These are phyloP conservation scores for Samsoniella hepiali DNA, from an alignment of 2,329 filamentous ascomycete genomes.

Conservation along the genomic window DNA sequence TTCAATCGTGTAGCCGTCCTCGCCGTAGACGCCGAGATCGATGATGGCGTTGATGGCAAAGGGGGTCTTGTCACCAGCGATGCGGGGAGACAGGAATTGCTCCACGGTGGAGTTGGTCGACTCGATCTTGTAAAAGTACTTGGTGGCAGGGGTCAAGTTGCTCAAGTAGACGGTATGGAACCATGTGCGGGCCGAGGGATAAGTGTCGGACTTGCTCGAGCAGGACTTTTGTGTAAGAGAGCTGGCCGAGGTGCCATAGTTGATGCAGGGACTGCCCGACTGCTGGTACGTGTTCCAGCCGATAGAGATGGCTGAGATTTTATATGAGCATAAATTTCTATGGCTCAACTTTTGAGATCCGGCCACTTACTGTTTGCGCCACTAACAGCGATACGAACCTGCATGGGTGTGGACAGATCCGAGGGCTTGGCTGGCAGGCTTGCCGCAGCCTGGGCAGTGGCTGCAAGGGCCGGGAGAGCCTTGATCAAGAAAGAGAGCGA, in stretches of 20 bases:
- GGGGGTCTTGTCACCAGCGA: conserved; percentile 51
- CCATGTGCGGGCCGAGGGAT: conserved; percentile 52
- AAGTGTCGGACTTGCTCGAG: conserved; percentile 46
- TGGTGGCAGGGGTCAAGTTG: conserved; percentile 48
- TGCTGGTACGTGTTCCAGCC: conserved; percentile 56
- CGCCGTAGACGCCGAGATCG: conserved; percentile 48
- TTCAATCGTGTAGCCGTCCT: conserved; percentile 31
- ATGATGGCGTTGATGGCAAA: conserved; percentile 51
- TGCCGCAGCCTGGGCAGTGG: conserved; percentile 10
- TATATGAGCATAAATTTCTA: too few relatives aligned
- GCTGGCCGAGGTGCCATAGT: conserved; percentile 45
- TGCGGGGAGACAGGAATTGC: conserved; percentile 40
- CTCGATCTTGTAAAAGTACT: conserved; percentile 58
- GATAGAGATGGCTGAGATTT: conserved; percentile 44
- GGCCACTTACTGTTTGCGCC: conserved; percentile 43
- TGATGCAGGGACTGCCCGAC: conserved; percentile 45
- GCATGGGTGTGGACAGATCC: conserved; percentile 51
- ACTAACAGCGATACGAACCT: conserved; percentile 51
- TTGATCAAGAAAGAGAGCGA: conserved; percentile 7
- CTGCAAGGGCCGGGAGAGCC: conserved; percentile 7
- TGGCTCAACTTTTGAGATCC: conserved; percentile 1
- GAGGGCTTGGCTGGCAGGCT: conserved; percentile 44
- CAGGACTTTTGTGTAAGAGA: conserved; percentile 41
- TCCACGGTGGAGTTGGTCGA: conserved; percentile 54
- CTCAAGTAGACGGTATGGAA: conserved; percentile 47